phyloP scores from a whole-genome alignment of 495 filamentous ascomycete species.

The Aspergillus bertholletiae region DNA sequence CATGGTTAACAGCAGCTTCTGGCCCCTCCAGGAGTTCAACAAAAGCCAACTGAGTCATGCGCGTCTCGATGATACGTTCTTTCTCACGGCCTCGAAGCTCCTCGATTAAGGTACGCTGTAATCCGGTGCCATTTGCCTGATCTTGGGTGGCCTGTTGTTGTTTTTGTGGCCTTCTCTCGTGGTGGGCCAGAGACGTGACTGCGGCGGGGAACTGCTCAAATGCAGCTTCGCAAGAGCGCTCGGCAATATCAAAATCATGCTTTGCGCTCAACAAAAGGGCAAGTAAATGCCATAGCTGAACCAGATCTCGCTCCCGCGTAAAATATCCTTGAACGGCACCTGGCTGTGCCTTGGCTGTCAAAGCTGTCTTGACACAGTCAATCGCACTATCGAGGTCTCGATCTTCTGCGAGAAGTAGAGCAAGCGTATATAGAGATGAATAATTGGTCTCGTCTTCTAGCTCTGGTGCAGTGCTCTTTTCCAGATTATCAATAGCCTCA shows the following conservation, averaged over 20 bases:
- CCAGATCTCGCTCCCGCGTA: slow-evolving; percentile 37
- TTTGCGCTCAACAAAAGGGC: slow-evolving; percentile 80
- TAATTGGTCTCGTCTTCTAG: slow-evolving; percentile 58
- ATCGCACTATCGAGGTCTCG: slow-evolving; percentile 74
- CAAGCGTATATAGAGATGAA: slow-evolving; percentile 75
- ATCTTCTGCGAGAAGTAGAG: slow-evolving; percentile 73
- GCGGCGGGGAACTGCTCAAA: slow-evolving; percentile 75
- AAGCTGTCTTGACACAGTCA: slow-evolving; percentile 64
- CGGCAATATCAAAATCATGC: slow-evolving; percentile 77
- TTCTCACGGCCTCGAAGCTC: slow-evolving; percentile 76
- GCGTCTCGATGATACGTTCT: slow-evolving; percentile 78
- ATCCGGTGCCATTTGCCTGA: slow-evolving; percentile 9
- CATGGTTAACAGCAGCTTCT: slow-evolving; percentile 76
- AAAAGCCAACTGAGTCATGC: slow-evolving; percentile 89
- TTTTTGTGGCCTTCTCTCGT: slow-evolving; percentile 29
- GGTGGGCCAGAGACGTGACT: slow-evolving; percentile 51
- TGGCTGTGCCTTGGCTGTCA: slow-evolving; percentile 37
- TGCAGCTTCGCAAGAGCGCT: slow-evolving; percentile 78
- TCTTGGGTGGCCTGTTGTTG: slow-evolving; percentile 36
- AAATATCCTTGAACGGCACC: slow-evolving; percentile 22
- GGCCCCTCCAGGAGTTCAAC: slow-evolving; percentile 79
- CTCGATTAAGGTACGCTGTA: slow-evolving; percentile 55
- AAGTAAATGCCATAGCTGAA: slow-evolving; percentile 74
- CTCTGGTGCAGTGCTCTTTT: slow-evolving; percentile 63
- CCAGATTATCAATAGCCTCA: slow-evolving; percentile 69